These are phyloP conservation scores for Polyporus arcularius DNA, from an alignment of 768 basidiomycete species.

Conservation along the genomic window DNA sequence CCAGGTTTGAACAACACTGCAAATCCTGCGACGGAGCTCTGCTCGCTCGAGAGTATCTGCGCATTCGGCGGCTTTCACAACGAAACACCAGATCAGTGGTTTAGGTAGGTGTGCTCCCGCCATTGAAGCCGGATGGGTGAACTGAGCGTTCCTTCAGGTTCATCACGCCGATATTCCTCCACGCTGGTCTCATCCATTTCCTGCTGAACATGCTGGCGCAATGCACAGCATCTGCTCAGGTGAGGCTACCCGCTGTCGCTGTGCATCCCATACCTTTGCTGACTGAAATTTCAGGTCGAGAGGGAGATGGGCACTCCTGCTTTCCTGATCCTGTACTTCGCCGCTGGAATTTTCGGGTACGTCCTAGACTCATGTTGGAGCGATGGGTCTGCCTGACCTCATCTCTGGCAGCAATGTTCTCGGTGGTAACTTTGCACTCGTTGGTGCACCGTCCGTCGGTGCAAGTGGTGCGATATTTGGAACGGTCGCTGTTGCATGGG, in stretches of 20 bases:
- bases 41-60: constrained; percentile 81
- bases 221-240: constrained; percentile 75
- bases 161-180: constrained; percentile 86
- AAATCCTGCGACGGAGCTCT: constrained; percentile 69
- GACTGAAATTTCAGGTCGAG: constrained; percentile 59
- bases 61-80: constrained; percentile 77
- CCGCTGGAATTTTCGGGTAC: constrained; percentile 92
- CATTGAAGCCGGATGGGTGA: not conserved
- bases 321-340: constrained; percentile 84
- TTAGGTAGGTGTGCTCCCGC: constrained; percentile 38
- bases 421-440: constrained; percentile 90
- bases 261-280: constrained; percentile 9
- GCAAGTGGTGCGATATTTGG: constrained; percentile 95
- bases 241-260: constrained; percentile 28
- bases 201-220: constrained; percentile 90
- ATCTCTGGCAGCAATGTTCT: constrained; percentile 66
- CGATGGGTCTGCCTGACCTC: not conserved
- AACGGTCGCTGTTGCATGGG: constrained; percentile 81
- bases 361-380: constrained; percentile 14
- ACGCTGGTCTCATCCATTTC: constrained; percentile 95
- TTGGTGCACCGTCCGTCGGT: constrained; percentile 86
- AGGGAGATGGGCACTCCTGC: constrained; percentile 88
- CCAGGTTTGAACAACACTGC: constrained; percentile 82
- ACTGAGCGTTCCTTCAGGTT: constrained; percentile 40
- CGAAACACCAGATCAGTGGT: constrained; percentile 54